A percentile compares a stretch with the other conserved stretches of the same genome.
These are phyloP conservation scores for Antitrichia curtipendula DNA, from an alignment of 225 moss, liverwort and hornwort species.

Conservation along the genomic window DNA sequence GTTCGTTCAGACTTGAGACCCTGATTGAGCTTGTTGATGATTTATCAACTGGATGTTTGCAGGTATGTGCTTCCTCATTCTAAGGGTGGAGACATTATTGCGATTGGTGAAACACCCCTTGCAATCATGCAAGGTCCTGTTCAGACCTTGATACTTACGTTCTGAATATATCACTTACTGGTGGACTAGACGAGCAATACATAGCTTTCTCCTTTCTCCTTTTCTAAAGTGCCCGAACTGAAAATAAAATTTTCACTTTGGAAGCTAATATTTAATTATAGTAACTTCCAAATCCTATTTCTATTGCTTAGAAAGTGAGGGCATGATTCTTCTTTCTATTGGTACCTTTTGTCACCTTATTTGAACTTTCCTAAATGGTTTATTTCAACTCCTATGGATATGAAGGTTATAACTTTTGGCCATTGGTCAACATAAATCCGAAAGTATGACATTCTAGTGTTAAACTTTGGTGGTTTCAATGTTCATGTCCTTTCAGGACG, in stretches of 20 bases:
- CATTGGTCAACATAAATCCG: background rate
- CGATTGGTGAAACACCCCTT: constrained; percentile 93
- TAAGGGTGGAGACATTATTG: constrained; percentile 73
- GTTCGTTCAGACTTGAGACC: background rate
- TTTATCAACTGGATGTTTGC: background rate
- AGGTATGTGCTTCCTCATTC: constrained; percentile 85
- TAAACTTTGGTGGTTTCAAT: background rate
- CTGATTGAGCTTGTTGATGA: background rate
- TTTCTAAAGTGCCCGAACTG: background rate
- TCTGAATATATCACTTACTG: background rate
- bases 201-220: background rate
- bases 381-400: background rate
- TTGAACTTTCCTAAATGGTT: background rate
- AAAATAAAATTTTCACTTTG: background rate
- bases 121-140: constrained; percentile 94
- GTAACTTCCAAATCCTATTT: background rate
- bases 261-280: background rate
- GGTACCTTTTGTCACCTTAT: background rate
- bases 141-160: background rate
- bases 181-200: background rate
- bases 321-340: background rate
- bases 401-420: background rate
- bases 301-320: too few species aligned
- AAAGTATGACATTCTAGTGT: background rate
- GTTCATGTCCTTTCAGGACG: constrained; percentile 43